Evolutionary conservation across 208 protist species (phyloP).

Genomic region (Acanthamoeba lenticulata): DNA sequence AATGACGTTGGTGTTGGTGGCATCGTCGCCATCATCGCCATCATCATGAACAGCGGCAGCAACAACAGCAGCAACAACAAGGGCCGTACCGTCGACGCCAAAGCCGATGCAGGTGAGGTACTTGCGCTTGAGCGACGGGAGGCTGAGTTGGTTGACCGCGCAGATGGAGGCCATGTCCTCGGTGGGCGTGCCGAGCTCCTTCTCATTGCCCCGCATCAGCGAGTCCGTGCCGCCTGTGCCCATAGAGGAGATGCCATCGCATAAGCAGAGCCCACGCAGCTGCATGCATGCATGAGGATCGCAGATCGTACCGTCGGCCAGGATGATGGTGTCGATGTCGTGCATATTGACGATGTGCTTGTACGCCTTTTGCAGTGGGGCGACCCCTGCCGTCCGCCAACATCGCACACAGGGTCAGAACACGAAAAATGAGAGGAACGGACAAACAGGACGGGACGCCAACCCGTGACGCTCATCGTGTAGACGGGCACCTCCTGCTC

Average conservation of each 20-base stretch:
- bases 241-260: too few species aligned
- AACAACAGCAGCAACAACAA: too few species aligned
- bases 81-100: neutral
- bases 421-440: too few species aligned
- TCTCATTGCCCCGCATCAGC: slow-evolving; percentile 8
- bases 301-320: neutral
- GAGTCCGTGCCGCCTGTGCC: neutral
- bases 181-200: neutral
- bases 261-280: too few species aligned
- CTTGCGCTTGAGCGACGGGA: neutral
- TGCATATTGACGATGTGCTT: neutral
- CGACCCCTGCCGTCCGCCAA: too few species aligned
- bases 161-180: slow-evolving; percentile 19
- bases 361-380: neutral
- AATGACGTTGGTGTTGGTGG: neutral
- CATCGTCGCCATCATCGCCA: too few species aligned
- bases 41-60: too few species aligned
- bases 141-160: neutral
- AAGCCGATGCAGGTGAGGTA: slow-evolving; percentile 10
- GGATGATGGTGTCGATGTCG: slow-evolving; percentile 15
- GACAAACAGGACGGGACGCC: too few species aligned
- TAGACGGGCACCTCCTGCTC: slow-evolving; percentile 7
- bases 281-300: neutral
- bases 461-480: too few species aligned
- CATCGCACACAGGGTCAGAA: too few species aligned